Evolutionary conservation across 805 yeast species (phyloP), one percentile per base, ranked within the genome.

Genomic region (Torulaspora maleeae): DNA sequence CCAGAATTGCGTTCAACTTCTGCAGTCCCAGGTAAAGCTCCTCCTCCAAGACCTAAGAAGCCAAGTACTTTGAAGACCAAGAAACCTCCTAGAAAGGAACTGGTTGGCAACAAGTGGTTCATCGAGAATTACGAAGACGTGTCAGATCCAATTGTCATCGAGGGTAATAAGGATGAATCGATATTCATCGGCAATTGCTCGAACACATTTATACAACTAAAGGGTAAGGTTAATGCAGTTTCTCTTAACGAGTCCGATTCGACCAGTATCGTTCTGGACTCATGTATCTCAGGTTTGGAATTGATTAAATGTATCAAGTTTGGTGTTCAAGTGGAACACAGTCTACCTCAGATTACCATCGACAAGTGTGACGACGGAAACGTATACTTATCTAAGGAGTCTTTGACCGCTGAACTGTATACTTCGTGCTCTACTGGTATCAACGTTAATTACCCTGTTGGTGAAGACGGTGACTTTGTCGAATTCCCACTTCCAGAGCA

Each of bases 401-500:
- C 90, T n/a, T 64, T 89, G 41, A 78, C 74, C 5, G 79, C 85
- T 6, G 95, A 88, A 59, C 72, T 93, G 37, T 87, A 80, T 68
- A 85, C 96, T 2, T 83, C 95, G 38, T 81, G 86, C 43, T 78
- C 95, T 12, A 85, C 97, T 0, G 77, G 95, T 3, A 71, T 93
- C 65, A 93, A 93, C 64, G 73, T 93, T 55, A 87, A 90, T 60
- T 75, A 87, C 36, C 96, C 96, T 22, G 76, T 76, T 38, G 78
- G 72, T 12, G 87, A 80, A 30, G 78, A 74, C 37, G 84, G 72
- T 37, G 96, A 91, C 63, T 82, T 77, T 67, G 77, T 73, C 43
- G 99, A 93, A 67, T 70, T 80, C 44, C 82, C 96, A 7, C 78
- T 86, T 34, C 96, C 98, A 7, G 99, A 93, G 68, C 99, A 93